Evolutionary conservation across 2,329 filamentous ascomycete species (phyloP).

Genomic region (Endothia cerciana): DNA sequence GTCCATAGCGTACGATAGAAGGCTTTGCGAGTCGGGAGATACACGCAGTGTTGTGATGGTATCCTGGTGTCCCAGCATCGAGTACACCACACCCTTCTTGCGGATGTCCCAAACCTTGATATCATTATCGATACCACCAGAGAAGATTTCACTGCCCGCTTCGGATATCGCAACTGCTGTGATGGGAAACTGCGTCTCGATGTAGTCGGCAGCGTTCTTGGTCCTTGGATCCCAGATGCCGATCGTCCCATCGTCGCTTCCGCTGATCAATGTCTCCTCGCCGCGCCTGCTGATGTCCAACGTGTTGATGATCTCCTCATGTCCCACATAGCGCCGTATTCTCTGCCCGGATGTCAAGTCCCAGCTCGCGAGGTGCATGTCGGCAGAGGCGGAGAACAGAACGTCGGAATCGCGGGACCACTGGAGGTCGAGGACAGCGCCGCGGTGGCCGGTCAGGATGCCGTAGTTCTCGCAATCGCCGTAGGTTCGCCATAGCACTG

Average conservation of each 20-base stretch:
- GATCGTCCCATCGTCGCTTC: constrained; percentile 90
- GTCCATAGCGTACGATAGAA: constrained; percentile 92
- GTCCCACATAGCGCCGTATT: constrained; percentile 88
- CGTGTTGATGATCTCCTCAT: constrained; percentile 94
- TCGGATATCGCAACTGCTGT: constrained; percentile 91
- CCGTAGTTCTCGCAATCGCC: constrained; percentile 96
- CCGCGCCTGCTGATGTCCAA: constrained; percentile 88
- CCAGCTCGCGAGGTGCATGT: constrained; percentile 93
- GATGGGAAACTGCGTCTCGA: constrained; percentile 89
- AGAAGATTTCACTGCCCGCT: constrained; percentile 93
- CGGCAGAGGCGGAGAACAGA: constrained; percentile 89
- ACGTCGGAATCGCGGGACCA: constrained; percentile 96
- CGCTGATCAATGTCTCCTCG: constrained; percentile 87
- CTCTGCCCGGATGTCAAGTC: constrained; percentile 89
- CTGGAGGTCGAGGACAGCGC: constrained; percentile 87
- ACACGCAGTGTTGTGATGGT: constrained; percentile 88
- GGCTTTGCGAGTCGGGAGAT: constrained; percentile 89
- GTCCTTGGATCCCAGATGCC: constrained; percentile 95
- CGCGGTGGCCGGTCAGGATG: constrained; percentile 83
- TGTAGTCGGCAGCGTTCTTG: constrained; percentile 84
- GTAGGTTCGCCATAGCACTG: constrained; percentile 92
- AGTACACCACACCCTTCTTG: constrained; percentile 87
- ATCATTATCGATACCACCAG: constrained; percentile 94
- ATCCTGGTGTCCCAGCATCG: constrained; percentile 86
- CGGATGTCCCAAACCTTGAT: constrained; percentile 97